Base-by-base conservation (phyloP, 2,329 filamentous ascomycete species). In the Paraconiothyrium brasiliense region DNA sequence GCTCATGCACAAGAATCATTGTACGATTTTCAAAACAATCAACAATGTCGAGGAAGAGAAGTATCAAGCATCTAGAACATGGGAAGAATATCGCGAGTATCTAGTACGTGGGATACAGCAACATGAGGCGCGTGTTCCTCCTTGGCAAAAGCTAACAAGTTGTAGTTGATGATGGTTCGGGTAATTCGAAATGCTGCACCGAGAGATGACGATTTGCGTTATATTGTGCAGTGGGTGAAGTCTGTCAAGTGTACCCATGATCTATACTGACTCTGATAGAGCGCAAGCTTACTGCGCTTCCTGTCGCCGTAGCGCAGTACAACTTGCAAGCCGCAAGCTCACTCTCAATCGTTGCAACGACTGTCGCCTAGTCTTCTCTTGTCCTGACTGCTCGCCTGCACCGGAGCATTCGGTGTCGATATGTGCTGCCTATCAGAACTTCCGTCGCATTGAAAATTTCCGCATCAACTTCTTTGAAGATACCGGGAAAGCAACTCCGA, bases 381-480 rank as follows among this genome's bases (percentile, higher is more conserved):
- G 67, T 39, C n/a, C 32, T 32, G 57, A 64, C 14, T 69, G 65
- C 48, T 35, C 48, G 2, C 20, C 57, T 13, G 46, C 34, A 6
- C 44, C 49, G 10, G 52, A 44, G 11, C 67, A 69, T 51, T 47
- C 63, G 14, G 20, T 32, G 16, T 55, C 63, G 10, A 57, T 67
- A 14, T 69, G 67, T 39, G 37, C 16, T 3, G 44, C 48, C 7
- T 67, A 64, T 35, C 57, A 63, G n/a, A 57, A 27, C 11, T 59
- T 59, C 34, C 54, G 54, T 30, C 52, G 55, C 9, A 58, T 65
- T 32, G 67, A 69, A 46, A 47, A 65, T 2, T 69, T 69, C 55
- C 65, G 67, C 20, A 62, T 63, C 54, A 46, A 47, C 11, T 62
- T 66, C 32, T 69, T 69, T 56, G 67, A 69, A 54, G 67, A 69